A percentile compares a stretch with the other conserved stretches of the same genome.
phyloP scores from a whole-genome alignment of 1,284 basidiomycete species.

The Malassezia pachydermatis region DNA sequence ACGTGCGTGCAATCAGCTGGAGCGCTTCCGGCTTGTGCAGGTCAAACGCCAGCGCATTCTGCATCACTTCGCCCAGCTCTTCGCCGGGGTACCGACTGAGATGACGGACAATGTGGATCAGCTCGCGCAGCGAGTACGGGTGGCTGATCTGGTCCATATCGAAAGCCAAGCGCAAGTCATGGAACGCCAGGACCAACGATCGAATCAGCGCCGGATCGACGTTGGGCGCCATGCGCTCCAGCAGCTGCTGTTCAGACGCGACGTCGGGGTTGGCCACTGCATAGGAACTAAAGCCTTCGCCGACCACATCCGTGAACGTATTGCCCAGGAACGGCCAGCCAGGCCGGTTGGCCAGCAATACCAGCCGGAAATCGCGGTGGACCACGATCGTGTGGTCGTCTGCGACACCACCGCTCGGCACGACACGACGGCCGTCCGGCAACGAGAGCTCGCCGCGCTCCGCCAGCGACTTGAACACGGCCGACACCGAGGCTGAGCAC shows the following conservation, averaged over 20 bases:
- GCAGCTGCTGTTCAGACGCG: slow-evolving; percentile 42
- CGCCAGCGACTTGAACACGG: slow-evolving; percentile 47
- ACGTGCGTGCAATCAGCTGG: slow-evolving; percentile 36
- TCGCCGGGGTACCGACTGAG: slow-evolving; percentile 46
- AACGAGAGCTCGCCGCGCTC: slow-evolving; percentile 48
- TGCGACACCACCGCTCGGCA: slow-evolving; percentile 20
- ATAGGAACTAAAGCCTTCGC: slow-evolving; percentile 47
- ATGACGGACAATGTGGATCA: slow-evolving; percentile 49
- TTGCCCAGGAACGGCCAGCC: slow-evolving; percentile 47
- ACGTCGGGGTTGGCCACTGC: slow-evolving; percentile 48
- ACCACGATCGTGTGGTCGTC: slow-evolving; percentile 30
- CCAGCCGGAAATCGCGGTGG: slow-evolving; percentile 47
- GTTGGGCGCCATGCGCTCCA: slow-evolving; percentile 43
- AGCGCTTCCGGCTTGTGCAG: slow-evolving; percentile 47
- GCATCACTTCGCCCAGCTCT: slow-evolving; percentile 42
- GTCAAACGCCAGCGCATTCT: slow-evolving; percentile 49
- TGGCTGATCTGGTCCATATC: slow-evolving; percentile 44
- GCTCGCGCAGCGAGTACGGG: slow-evolving; percentile 48
- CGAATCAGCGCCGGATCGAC: slow-evolving; percentile 33
- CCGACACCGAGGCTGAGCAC: slow-evolving; percentile 46
- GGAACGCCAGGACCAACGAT: slow-evolving; percentile 46
- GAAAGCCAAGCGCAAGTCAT: slow-evolving; percentile 47
- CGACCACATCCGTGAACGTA: slow-evolving; percentile 46
- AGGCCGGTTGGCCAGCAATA: slow-evolving; percentile 49
- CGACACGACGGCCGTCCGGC: slow-evolving; percentile 44